phyloP scores from a whole-genome alignment of 768 basidiomycete genomes.

The Psilocybe subaeruginosa region DNA sequence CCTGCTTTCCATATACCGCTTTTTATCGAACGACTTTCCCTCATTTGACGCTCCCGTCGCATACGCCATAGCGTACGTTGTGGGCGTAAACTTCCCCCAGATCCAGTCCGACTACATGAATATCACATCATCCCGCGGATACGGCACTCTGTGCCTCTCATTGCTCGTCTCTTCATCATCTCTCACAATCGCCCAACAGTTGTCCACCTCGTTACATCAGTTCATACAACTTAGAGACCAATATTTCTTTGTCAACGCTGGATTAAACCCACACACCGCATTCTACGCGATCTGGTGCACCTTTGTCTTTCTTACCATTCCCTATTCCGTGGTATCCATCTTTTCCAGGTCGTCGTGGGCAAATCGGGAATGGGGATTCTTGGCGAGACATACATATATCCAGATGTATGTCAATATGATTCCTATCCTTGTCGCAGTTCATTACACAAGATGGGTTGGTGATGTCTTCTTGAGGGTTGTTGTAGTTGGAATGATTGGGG shows the following conservation, averaged over 20 bases:
- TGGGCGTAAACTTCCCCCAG: conserved; percentile 13
- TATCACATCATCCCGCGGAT: not conserved
- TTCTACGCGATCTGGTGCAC: conserved; percentile 21
- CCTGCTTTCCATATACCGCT: conserved; percentile 5
- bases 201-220: not conserved
- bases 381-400: conserved; percentile 21
- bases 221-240: not conserved
- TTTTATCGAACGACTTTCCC: conserved; percentile 18
- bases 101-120: conserved; percentile 12
- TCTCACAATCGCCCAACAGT: not conserved
- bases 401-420: conserved; percentile 25
- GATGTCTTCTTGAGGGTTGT: not conserved
- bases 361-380: conserved; percentile 17
- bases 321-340: conserved; percentile 17
- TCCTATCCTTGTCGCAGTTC: conserved; percentile 14
- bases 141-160: not conserved
- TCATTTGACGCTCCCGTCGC: conserved; percentile 19
- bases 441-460: not conserved
- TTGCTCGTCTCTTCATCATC: not conserved
- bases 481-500: not conserved
- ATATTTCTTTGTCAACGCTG: conserved; percentile 15
- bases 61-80: conserved; percentile 21
- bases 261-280: conserved; percentile 18
- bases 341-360: conserved; percentile 18
- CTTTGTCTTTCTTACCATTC: conserved; percentile 18